Base-by-base conservation (phyloP, 73 alveolate species). In the Urostyla sp. region DNA sequence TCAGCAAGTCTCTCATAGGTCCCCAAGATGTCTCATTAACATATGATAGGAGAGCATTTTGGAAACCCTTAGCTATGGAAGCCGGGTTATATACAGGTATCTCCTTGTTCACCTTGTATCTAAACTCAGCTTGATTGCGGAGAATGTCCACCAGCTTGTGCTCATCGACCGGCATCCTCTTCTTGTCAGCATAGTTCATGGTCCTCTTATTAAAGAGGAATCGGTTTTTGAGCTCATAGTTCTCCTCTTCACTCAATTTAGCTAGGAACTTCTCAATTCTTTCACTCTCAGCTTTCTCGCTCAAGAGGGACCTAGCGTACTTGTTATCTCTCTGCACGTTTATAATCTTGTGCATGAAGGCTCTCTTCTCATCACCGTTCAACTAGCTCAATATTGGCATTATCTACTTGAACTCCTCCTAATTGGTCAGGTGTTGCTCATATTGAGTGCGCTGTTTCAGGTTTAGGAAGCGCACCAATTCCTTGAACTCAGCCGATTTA, bases 241-340 rank as follows among this genome's bases (percentile, higher is more conserved):
- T 85, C 24, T 49, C 84, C 20, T 85, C 88, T 40, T 85, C 93
- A 36, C 72, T 7, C 30, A 85, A 13, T 59, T 85, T 63, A n/a
- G 93, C 93, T 3, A 85, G 57, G 1, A 46, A n/a, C 16, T 18
- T 27, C 67, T 85, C 93, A n/a, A 52, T 32, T 2, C n/a, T n/a
- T 6, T 16, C 32, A 16, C 52, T 18, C 54, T 10, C 23, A 8
- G 79, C 32, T 0, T 52, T 2, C 46, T 85, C 67, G 26, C 80
- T 60, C 2, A 85, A 51, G n/a, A 36, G 13, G 7, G 23, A 32
- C 43, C 49, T 79, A 0, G 34, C 43, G 7, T 4, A 16, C 15
- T 24, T 30, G 21, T 28, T 48, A 45, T 30, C 40, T 24, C 35
- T 7, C 37, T 8, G 7, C 35, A 51, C 30, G 59, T 59, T 61